A percentile compares a stretch with the other conserved stretches of the same genome.
phyloP scores from a whole-genome alignment of 75 land plant genomes.

The Ceratopteris richardii region DNA sequence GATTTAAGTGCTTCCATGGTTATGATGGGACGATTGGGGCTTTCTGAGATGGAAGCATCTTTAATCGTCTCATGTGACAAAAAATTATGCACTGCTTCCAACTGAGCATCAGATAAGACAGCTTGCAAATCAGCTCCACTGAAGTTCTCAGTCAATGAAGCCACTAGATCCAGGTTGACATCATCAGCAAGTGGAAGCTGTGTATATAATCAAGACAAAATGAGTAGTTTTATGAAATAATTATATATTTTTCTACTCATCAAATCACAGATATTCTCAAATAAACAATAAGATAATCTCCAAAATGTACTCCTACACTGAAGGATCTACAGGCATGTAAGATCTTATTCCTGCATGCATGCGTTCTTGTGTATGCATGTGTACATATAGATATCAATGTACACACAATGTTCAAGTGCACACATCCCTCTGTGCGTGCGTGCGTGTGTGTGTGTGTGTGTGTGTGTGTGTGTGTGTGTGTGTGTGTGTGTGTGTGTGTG shows the following conservation, averaged over 20 bases:
- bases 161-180: slow-evolving; percentile 59
- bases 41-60: slow-evolving; percentile 10
- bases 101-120: slow-evolving; percentile 87
- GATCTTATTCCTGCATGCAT: too few species aligned
- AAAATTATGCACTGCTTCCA: slow-evolving; percentile 72
- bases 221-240: not conserved
- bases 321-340: too few species aligned
- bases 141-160: slow-evolving; percentile 78
- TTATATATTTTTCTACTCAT: not conserved
- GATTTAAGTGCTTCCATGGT: slow-evolving; percentile 46
- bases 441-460: too few species aligned
- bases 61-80: slow-evolving; percentile 22
- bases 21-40: slow-evolving; percentile 35
- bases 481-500: too few species aligned
- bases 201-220: not conserved
- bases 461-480: too few species aligned
- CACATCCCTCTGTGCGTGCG: too few species aligned
- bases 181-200: slow-evolving; percentile 82
- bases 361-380: too few species aligned
- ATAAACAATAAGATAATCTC: not conserved
- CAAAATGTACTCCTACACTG: too few species aligned
- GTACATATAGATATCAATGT: too few species aligned
- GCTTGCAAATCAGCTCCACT: slow-evolving; percentile 99
- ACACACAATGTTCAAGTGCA: too few species aligned
- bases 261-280: not conserved